A percentile compares a stretch with the other conserved stretches of the same genome.
phyloP scores from a whole-genome alignment of 805 yeast species.

The Lipomyces starkeyi region DNA sequence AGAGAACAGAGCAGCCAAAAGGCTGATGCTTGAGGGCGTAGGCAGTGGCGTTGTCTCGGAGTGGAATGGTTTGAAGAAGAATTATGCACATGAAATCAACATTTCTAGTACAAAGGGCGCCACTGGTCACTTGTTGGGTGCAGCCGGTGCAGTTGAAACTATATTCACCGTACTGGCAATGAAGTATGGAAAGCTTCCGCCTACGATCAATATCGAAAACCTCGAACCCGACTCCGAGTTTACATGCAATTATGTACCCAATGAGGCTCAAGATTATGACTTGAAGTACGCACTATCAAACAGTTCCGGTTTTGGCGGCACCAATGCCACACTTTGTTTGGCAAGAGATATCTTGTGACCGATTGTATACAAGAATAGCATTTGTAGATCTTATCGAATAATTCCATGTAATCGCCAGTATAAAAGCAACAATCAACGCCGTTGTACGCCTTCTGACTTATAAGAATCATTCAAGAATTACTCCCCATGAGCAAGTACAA shows the following conservation, averaged over 20 bases:
- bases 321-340: constrained; percentile 77
- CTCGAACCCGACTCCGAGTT: constrained; percentile 54
- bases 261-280: constrained; percentile 49
- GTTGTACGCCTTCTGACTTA: background rate
- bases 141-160: constrained; percentile 94
- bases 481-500: background rate
- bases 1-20: constrained; percentile 74
- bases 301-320: constrained; percentile 98
- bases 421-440: background rate
- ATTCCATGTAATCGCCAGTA: background rate
- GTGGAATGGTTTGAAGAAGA: constrained; percentile 21
- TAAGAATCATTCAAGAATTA: no score
- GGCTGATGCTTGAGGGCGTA: constrained; percentile 53
- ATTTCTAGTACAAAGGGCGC: constrained; percentile 90
- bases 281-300: constrained; percentile 74
- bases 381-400: no score
- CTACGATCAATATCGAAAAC: constrained; percentile 72
- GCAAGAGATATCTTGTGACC: constrained; percentile 43
- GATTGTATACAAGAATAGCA: no score
- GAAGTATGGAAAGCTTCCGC: constrained; percentile 65
- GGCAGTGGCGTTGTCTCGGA: constrained; percentile 45
- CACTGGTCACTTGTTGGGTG: constrained; percentile 92
- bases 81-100: constrained; percentile 34
- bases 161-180: constrained; percentile 77
- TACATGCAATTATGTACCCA: constrained; percentile 63